Percentiles rank a stretch among this genome's conserved stretches.
Conservation (phyloP, 352 stramenopile species). For the Pythium catenulatum region DNA sequence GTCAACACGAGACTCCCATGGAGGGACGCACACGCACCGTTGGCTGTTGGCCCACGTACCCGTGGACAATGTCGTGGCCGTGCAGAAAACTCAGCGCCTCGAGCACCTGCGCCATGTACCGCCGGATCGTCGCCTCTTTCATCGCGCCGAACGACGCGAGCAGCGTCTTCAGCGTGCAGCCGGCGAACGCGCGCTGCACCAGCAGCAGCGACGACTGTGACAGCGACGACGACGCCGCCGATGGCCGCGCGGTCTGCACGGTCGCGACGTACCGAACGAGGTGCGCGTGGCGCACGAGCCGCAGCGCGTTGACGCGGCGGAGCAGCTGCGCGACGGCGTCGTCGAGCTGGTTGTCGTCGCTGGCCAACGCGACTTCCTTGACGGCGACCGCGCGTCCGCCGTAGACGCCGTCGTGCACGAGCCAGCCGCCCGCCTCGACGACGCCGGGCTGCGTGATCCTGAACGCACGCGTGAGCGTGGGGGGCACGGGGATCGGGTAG, state of each 20-base stretch:
- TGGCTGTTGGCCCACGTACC: too few relatives aligned
- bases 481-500: conserved; percentile 64
- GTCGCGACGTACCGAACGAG: conserved; percentile 67
- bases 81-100: conserved; percentile 77
- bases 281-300: conserved; percentile 71
- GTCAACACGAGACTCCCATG: too few relatives aligned
- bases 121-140: conserved; percentile 84
- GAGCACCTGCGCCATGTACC: conserved; percentile 80
- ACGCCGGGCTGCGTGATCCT: conserved; percentile 27
- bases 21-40: too few relatives aligned
- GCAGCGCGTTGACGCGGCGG: conserved; percentile 66
- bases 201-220: conserved; percentile 67
- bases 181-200: conserved; percentile 64
- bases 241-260: conserved; percentile 61
- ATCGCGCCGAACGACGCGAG: conserved; percentile 83
- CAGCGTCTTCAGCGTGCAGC: conserved; percentile 77
- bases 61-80: conserved; percentile 67
- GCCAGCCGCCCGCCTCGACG: neutral
- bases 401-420: conserved; percentile 5
- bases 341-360: neutral
- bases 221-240: too few relatives aligned
- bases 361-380: conserved; percentile 25
- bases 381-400: neutral
- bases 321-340: conserved; percentile 39
- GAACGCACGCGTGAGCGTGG: neutral